Conservation (phyloP, 345 rosid species). For the Nasturtium officinale region DNA sequence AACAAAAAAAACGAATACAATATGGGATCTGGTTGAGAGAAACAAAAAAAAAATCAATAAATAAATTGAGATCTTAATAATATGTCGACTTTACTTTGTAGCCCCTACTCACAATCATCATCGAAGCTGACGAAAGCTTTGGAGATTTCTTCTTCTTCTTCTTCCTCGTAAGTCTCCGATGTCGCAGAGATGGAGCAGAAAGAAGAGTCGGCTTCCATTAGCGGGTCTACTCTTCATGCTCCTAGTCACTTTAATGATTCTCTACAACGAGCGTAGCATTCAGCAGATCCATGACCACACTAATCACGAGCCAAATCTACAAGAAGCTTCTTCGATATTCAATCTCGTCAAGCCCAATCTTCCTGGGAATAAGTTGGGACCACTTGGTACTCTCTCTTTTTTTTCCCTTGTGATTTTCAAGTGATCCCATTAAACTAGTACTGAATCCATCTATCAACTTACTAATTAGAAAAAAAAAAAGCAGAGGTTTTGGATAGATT, state of each 20-base stretch:
- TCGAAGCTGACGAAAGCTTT: neutral
- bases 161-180: slow-evolving; percentile 14
- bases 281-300: slow-evolving; percentile 60
- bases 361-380: slow-evolving; percentile 10
- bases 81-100: neutral
- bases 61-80: neutral
- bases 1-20: too few species aligned
- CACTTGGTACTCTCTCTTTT: slow-evolving; percentile 45
- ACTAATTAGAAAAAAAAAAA: neutral
- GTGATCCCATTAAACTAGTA: too few species aligned
- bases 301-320: slow-evolving; percentile 26
- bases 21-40: too few species aligned
- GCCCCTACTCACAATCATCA: slow-evolving; percentile 7
- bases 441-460: neutral
- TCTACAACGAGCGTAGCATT: slow-evolving; percentile 65
- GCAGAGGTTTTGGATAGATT: slow-evolving; percentile 86
- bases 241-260: slow-evolving; percentile 51
- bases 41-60: too few species aligned
- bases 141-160: neutral
- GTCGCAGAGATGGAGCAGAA: slow-evolving; percentile 79
- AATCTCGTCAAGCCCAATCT: slow-evolving; percentile 64
- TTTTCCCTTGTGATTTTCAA: too few species aligned
- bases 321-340: slow-evolving; percentile 22
- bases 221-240: slow-evolving; percentile 50
- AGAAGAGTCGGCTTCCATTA: slow-evolving; percentile 66